Percentiles rank a stretch among this genome's conserved stretches.
phyloP scores from a whole-genome alignment of 2,329 filamentous ascomycete genomes.

The Leptographium radiaticola region DNA sequence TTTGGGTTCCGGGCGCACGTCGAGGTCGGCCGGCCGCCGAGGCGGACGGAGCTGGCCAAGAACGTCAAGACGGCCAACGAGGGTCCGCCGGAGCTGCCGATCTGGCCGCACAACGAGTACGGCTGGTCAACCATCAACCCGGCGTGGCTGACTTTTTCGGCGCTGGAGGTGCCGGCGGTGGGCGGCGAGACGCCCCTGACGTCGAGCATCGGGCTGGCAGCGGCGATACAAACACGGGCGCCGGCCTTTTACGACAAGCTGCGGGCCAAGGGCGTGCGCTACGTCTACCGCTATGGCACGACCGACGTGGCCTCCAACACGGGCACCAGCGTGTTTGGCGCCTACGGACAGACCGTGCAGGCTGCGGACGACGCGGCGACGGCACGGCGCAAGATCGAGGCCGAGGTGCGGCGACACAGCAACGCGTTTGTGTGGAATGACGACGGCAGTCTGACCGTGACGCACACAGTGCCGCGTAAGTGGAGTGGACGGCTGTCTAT shows the following conservation, averaged over 20 bases:
- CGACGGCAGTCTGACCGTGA: slow-evolving; percentile 14
- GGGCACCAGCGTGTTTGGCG: slow-evolving; percentile 13
- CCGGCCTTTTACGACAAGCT: slow-evolving; percentile 14
- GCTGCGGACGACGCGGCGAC: slow-evolving; percentile 12
- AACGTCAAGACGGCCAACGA: slow-evolving; percentile 18
- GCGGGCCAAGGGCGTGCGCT: slow-evolving; percentile 9
- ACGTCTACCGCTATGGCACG: slow-evolving; percentile 2
- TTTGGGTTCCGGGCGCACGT: slow-evolving; percentile 16
- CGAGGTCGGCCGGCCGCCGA: slow-evolving; percentile 16
- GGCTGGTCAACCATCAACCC: slow-evolving; percentile 15
- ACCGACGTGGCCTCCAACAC: neutral
- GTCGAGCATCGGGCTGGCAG: slow-evolving; percentile 13
- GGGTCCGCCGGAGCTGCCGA: slow-evolving; percentile 14
- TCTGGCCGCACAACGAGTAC: slow-evolving; percentile 16
- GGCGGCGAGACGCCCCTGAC: slow-evolving; percentile 14
- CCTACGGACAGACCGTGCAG: slow-evolving; percentile 13
- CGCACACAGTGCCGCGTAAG: slow-evolving; percentile 12
- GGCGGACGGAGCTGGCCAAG: slow-evolving; percentile 13
- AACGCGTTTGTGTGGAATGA: slow-evolving; percentile 5
- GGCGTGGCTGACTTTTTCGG: slow-evolving; percentile 15
- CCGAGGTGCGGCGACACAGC: slow-evolving; percentile 10
- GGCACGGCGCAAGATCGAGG: slow-evolving; percentile 12
- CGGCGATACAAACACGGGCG: slow-evolving; percentile 8
- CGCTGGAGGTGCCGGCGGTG: slow-evolving; percentile 9
- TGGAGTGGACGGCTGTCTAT: neutral